phyloP scores from a whole-genome alignment of 129 eudicot species.

The Erigeron canadensis region DNA sequence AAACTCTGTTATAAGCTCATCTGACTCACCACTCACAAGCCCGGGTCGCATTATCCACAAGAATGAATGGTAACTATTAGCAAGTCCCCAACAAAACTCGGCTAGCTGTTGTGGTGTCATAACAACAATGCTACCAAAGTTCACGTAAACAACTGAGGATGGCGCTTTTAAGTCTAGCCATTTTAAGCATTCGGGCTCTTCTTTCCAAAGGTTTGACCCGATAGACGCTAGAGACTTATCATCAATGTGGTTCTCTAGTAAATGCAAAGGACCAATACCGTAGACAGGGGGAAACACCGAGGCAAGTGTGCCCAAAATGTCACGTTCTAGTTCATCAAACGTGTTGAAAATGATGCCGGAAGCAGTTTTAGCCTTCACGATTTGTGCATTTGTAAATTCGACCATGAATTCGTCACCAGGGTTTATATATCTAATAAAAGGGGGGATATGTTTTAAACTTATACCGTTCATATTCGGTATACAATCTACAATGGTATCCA shows the following conservation, averaged over 20 bases:
- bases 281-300: slow-evolving; percentile 31
- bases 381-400: slow-evolving; percentile 24
- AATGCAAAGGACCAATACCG: slow-evolving; percentile 42
- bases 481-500: slow-evolving; percentile 35
- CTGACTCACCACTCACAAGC: slow-evolving; percentile 31
- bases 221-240: slow-evolving; percentile 23
- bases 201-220: slow-evolving; percentile 48
- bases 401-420: slow-evolving; percentile 39
- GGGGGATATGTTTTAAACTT: slow-evolving; percentile 38
- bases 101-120: slow-evolving; percentile 36
- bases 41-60: slow-evolving; percentile 38
- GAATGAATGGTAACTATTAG: slow-evolving; percentile 33
- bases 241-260: slow-evolving; percentile 10
- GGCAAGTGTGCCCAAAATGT: slow-evolving; percentile 25
- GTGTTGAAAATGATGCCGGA: slow-evolving; percentile 39
- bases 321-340: slow-evolving; percentile 29
- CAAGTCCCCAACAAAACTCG: slow-evolving; percentile 44
- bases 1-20: slow-evolving; percentile 31
- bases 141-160: slow-evolving; percentile 45
- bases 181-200: slow-evolving; percentile 37
- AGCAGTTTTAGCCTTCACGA: slow-evolving; percentile 24
- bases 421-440: slow-evolving; percentile 36
- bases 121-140: slow-evolving; percentile 47
- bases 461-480: slow-evolving; percentile 41
- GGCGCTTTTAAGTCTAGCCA: slow-evolving; percentile 46